Evolutionary conservation across 306 rosid species (phyloP).

Genomic region (Citrullus colocynthis): DNA sequence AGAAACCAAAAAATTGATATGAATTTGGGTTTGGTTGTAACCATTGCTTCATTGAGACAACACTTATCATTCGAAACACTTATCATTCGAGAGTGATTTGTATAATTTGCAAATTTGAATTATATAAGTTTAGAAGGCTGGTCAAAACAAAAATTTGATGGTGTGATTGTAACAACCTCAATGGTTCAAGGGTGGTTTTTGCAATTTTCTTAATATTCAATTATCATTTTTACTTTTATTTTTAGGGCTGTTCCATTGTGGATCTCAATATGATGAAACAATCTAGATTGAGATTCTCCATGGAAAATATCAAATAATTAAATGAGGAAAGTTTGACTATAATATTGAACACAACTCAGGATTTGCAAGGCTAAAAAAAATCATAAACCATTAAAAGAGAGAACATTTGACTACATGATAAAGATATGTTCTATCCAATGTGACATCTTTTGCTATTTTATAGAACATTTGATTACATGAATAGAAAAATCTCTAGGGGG

Average conservation of each 20-base stretch:
- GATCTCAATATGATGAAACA: not conserved
- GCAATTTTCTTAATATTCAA: too few species aligned
- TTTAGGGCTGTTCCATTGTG: not conserved
- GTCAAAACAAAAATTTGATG: not conserved
- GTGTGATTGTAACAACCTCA: too few species aligned
- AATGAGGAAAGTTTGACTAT: not conserved
- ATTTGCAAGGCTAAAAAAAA: not conserved
- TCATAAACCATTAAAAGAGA: not conserved
- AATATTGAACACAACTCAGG: not conserved
- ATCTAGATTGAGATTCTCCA: not conserved
- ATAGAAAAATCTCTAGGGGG: not conserved
- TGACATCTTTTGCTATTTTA: not conserved
- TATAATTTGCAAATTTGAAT: too few species aligned
- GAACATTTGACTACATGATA: not conserved
- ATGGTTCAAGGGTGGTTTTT: too few species aligned
- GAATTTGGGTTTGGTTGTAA: not conserved
- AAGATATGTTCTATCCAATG: not conserved
- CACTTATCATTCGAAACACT: not conserved
- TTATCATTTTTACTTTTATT: too few species aligned
- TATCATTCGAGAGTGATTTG: too few species aligned
- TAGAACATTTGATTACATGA: not conserved
- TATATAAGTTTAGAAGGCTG: not conserved
- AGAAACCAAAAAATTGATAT: not conserved
- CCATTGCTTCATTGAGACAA: not conserved
- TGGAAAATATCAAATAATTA: not conserved